Evolutionary conservation across 1,284 basidiomycete species (phyloP), one percentile per base, ranked within the genome.

Genomic region (Mycosarcoma maydis): DNA sequence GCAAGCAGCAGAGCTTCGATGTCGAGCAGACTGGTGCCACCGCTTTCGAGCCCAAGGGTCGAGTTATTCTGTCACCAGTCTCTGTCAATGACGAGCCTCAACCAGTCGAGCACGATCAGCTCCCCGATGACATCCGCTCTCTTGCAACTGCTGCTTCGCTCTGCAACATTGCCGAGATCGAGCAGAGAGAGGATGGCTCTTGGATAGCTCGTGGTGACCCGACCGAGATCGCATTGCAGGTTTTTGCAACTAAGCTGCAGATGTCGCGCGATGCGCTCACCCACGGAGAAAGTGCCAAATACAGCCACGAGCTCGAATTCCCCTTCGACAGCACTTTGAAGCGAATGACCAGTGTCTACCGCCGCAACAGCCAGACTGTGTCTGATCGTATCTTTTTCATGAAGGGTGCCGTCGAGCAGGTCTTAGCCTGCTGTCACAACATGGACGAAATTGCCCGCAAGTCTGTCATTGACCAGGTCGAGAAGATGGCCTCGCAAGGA

Each of bases 371-470:
- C 4, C 33, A 52, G 36, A 39, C 30, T 8, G 30, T 45, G 4
- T 26, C 51, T 5, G 65, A 54, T 16, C 58, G 52, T 22, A 34
- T 46, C 45, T 59, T 69, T 34, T 50, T 74, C 38, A 78, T 77
- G 75, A 78, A 78, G 62, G 76, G 76, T 37, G 76, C 76, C 37
- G 75, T 75, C 11, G 76, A 78, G 48, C 66, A 72, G 22, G 72
- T 78, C 1, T 43, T 78, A 24, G 75, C 75, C 13, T 64, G 68
- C 43, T 78, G 76, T 33, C 29, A 39, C 19, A 36, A 37, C n/a
- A 65, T 75, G 33, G 67, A 75, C 42, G 71, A 77, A 7, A 32
- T 19, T 3, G 33, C 48, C 30, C 60, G 71, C 50, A 62, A 56
- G 38, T 17, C 34, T 19, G 70, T 76, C 45, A 40, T 77, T n/a